phyloP scores from a whole-genome alignment of 768 basidiomycete species.

The Ramaria sp. region DNA sequence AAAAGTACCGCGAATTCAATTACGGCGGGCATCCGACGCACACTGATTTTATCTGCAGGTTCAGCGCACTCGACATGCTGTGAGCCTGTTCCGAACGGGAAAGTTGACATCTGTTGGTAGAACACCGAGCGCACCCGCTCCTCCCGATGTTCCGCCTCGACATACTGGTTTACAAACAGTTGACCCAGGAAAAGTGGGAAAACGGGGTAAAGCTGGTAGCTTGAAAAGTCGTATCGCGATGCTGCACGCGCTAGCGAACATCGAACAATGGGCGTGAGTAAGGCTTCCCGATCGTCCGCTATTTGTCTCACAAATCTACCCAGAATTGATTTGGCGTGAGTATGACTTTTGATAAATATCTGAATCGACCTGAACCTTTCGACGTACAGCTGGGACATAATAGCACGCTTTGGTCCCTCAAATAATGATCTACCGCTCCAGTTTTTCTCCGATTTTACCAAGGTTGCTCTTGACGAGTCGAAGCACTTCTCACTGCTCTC shows the following conservation, averaged over 20 bases:
- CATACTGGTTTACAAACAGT: slow-evolving; percentile 45
- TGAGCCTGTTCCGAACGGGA: slow-evolving; percentile 58
- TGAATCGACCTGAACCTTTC: background rate
- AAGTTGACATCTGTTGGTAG: slow-evolving; percentile 52
- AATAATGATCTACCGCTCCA: slow-evolving; percentile 53
- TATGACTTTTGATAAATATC: background rate
- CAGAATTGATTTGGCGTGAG: slow-evolving; percentile 13
- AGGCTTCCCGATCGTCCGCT: slow-evolving; percentile 56
- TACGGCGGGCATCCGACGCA: background rate
- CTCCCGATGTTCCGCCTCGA: slow-evolving; percentile 56
- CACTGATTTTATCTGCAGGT: slow-evolving; percentile 29
- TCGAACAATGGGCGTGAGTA: slow-evolving; percentile 83
- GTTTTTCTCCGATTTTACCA: slow-evolving; percentile 75
- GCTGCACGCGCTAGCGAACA: slow-evolving; percentile 76
- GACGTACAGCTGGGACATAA: slow-evolving; percentile 62
- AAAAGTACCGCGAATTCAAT: slow-evolving; percentile 31
- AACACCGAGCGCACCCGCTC: slow-evolving; percentile 33
- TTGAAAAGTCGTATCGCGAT: slow-evolving; percentile 57
- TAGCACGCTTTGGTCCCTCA: slow-evolving; percentile 59
- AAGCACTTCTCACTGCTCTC: slow-evolving; percentile 71
- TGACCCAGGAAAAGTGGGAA: slow-evolving; percentile 48
- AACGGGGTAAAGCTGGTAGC: slow-evolving; percentile 32
- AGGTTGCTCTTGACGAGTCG: slow-evolving; percentile 80
- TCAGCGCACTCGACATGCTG: slow-evolving; percentile 58
- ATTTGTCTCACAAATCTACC: slow-evolving; percentile 16